A percentile compares a stretch with the other conserved stretches of the same genome.
Conservation (phyloP, 306 rosid species). For the Trichosanthes truncata region DNA sequence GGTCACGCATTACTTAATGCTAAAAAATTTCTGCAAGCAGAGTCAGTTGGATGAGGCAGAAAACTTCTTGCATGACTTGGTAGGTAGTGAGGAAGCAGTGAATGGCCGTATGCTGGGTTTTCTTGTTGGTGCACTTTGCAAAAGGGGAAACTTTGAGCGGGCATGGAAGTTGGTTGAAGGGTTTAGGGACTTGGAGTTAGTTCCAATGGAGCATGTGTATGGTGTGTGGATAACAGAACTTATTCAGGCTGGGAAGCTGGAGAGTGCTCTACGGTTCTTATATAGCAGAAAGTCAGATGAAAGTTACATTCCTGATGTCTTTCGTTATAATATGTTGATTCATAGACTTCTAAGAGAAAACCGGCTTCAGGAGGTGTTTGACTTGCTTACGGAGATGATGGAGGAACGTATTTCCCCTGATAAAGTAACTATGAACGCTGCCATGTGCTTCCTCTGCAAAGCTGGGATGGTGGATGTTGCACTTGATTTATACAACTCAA, state of each 20-base stretch:
- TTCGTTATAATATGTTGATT: conserved; percentile 49
- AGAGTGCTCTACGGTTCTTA: conserved; percentile 49
- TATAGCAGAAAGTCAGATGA: conserved; percentile 31
- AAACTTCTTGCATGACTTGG: conserved; percentile 23
- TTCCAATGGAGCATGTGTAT: conserved; percentile 32
- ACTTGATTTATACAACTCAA: conserved; percentile 35
- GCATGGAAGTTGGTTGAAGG: conserved; percentile 42
- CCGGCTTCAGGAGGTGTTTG: conserved; percentile 44
- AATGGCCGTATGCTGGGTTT: conserved; percentile 26
- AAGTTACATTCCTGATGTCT: conserved; percentile 40
- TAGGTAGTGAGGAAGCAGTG: conserved; percentile 20
- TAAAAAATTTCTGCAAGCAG: conserved; percentile 50
- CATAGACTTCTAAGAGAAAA: conserved; percentile 50
- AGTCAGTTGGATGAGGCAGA: conserved; percentile 46
- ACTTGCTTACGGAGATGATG: conserved; percentile 70
- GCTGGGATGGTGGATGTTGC: conserved; percentile 64
- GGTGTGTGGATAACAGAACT: conserved; percentile 52
- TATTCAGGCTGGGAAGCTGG: conserved; percentile 40
- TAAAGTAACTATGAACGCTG: conserved; percentile 56
- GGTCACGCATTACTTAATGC: conserved; percentile 25
- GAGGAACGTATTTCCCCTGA: conserved; percentile 42
- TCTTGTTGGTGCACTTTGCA: conserved; percentile 46
- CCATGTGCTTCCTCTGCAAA: conserved; percentile 75
- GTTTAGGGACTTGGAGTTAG: conserved; percentile 25
- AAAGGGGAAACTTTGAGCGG: conserved; percentile 26